Percentiles rank a stretch among this genome's conserved stretches.
phyloP scores from a whole-genome alignment of 1,139 yeast genomes.

The Zygosaccharomyces sapae region DNA sequence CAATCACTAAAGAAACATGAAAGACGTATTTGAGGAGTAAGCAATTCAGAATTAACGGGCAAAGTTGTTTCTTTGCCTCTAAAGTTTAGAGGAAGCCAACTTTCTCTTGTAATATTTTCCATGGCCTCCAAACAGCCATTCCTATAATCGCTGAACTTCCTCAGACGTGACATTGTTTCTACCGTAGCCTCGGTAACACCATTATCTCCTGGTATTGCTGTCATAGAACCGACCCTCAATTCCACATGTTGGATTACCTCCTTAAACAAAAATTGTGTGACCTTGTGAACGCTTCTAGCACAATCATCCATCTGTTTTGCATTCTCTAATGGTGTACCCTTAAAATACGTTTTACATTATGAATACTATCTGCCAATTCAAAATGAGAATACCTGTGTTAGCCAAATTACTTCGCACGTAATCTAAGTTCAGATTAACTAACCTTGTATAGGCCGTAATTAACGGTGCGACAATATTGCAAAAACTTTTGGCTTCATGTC shows the following conservation, averaged over 20 bases:
- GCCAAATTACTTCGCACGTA: constrained; percentile 39
- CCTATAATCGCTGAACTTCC: constrained; percentile 61
- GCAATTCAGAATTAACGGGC: constrained; percentile 27
- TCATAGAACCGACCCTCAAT: constrained; percentile 43
- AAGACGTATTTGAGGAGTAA: constrained; percentile 49
- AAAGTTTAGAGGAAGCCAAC: constrained; percentile 62
- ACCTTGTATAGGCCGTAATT: constrained; percentile 37
- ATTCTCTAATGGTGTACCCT: constrained; percentile 27
- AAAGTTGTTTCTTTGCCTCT: constrained; percentile 30
- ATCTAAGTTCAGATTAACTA: constrained; percentile 38
- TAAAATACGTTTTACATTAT: constrained; percentile 30
- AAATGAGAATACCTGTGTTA: constrained; percentile 42
- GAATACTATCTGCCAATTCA: constrained; percentile 43
- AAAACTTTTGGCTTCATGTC: constrained; percentile 41
- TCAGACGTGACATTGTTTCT: constrained; percentile 58
- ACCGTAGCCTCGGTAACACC: constrained; percentile 69
- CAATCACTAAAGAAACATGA: constrained; percentile 69
- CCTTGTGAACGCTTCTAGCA: constrained; percentile 22
- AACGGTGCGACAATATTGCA: constrained; percentile 40
- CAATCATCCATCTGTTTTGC: constrained; percentile 18
- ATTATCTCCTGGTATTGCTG: constrained; percentile 52
- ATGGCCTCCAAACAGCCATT: constrained; percentile 54
- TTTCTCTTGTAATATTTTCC: constrained; percentile 49
- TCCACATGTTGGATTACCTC: constrained; percentile 54
- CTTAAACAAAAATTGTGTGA: constrained; percentile 47